These are phyloP conservation scores for Helotiales sp. DNA, from an alignment of 2,329 filamentous ascomycete genomes.

Conservation along the genomic window DNA sequence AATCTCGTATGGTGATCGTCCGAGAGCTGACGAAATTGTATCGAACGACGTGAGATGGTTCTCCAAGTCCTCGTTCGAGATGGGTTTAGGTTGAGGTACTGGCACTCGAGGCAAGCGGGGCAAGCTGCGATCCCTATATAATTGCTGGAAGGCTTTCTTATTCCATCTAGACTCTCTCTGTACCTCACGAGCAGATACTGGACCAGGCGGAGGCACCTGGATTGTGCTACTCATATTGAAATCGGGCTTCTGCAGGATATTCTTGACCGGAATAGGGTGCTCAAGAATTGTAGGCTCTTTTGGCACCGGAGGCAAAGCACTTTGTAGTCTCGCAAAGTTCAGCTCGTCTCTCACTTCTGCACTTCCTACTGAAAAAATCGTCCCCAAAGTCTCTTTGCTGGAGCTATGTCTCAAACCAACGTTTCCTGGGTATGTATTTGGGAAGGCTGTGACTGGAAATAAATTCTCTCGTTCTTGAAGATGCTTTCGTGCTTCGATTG, in stretches of 20 bases:
- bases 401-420: slow-evolving; percentile 15
- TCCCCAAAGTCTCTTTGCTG: slow-evolving; percentile 32
- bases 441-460: slow-evolving; percentile 24
- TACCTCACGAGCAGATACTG: slow-evolving; percentile 3
- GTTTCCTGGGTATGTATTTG: slow-evolving; percentile 22
- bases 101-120: not conserved
- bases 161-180: slow-evolving; percentile 9
- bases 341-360: slow-evolving; percentile 28
- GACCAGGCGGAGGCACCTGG: slow-evolving; percentile 8
- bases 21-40: slow-evolving; percentile 24
- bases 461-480: slow-evolving; percentile 23
- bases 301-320: slow-evolving; percentile 26
- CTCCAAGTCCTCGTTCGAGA: slow-evolving; percentile 25
- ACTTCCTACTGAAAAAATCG: slow-evolving; percentile 32
- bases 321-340: slow-evolving; percentile 24
- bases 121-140: not conserved
- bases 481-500: slow-evolving; percentile 19
- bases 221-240: slow-evolving; percentile 20
- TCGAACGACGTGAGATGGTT: slow-evolving; percentile 26
- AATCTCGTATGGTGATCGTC: slow-evolving; percentile 28
- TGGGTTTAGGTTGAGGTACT: not conserved
- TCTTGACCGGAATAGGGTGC: slow-evolving; percentile 3
- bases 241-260: slow-evolving; percentile 5
- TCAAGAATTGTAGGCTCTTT: slow-evolving; percentile 18
- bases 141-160: slow-evolving; percentile 1